Percentiles rank a stretch among this genome's conserved stretches.
Conservation (phyloP, 2,329 filamentous ascomycete genomes). For the Dothidotthia symphoricarpi region DNA sequence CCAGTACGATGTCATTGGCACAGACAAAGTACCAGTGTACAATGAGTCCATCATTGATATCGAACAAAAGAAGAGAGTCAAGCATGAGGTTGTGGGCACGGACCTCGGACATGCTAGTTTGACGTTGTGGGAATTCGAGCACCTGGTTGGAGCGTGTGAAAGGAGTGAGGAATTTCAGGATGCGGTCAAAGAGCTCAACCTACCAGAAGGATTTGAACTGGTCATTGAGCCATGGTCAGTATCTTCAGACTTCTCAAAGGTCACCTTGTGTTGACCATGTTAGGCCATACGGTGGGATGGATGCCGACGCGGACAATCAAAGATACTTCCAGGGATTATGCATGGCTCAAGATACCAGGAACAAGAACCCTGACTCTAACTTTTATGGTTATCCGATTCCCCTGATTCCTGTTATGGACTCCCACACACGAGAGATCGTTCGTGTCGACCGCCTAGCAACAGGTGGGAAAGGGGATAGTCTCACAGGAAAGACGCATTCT, state of each 20-base stretch:
- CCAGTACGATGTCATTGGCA: slow-evolving; percentile 57
- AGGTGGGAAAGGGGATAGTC: slow-evolving; percentile 39
- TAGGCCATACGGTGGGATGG: slow-evolving; percentile 55
- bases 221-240: slow-evolving; percentile 52
- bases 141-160: slow-evolving; percentile 47
- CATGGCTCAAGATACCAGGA: slow-evolving; percentile 51
- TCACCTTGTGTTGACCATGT: slow-evolving; percentile 3
- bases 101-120: slow-evolving; percentile 49
- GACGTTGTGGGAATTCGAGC: slow-evolving; percentile 44
- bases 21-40: slow-evolving; percentile 53
- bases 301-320: slow-evolving; percentile 47
- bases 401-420: slow-evolving; percentile 40
- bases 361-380: slow-evolving; percentile 46
- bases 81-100: slow-evolving; percentile 49
- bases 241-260: neutral
- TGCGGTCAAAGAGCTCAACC: slow-evolving; percentile 51
- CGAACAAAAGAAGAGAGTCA: slow-evolving; percentile 42
- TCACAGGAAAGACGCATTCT: slow-evolving; percentile 42
- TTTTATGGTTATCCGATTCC: slow-evolving; percentile 44
- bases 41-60: slow-evolving; percentile 56
- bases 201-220: slow-evolving; percentile 57
- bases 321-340: slow-evolving; percentile 57
- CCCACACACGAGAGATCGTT: slow-evolving; percentile 36
- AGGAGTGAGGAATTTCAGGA: slow-evolving; percentile 54
- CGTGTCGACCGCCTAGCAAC: slow-evolving; percentile 40